Evolutionary conservation across 78 protist species (phyloP).

Genomic region (Cavenderia fasciculata): DNA sequence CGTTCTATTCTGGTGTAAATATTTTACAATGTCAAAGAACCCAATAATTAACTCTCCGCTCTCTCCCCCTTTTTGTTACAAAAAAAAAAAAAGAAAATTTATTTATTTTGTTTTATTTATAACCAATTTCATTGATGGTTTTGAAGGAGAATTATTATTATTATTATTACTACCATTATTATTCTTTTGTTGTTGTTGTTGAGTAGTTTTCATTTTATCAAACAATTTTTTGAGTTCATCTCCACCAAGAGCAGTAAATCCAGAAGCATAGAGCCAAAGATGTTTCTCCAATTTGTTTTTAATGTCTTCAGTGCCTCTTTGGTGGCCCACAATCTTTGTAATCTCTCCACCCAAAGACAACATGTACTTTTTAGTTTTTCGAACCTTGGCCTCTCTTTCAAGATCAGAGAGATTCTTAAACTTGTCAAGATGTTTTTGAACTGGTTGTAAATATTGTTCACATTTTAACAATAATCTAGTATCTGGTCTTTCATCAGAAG

Average conservation of each 20-base stretch:
- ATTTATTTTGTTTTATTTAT: no score
- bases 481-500: no score
- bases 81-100: no score
- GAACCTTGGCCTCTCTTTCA: conserved; percentile 45
- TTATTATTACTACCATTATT: background rate
- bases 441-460: conserved; percentile 28
- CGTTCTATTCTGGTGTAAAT: no score
- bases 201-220: conserved; percentile 47
- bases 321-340: background rate
- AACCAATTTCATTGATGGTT: background rate
- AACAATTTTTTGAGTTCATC: conserved; percentile 28
- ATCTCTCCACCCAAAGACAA: conserved; percentile 52
- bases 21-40: no score
- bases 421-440: conserved; percentile 18
- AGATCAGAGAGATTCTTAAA: conserved; percentile 47
- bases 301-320: background rate
- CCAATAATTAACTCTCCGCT: background rate
- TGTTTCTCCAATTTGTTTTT: conserved; percentile 18
- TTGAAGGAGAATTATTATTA: background rate
- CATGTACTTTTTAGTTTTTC: conserved; percentile 45
- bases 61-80: background rate
- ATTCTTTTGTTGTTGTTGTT: background rate
- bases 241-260: conserved; percentile 64
- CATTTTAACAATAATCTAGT: no score
- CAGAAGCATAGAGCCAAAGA: conserved; percentile 49